These are phyloP conservation scores for Sphaerulina vaccinii DNA, from an alignment of 2,329 filamentous ascomycete species.

Conservation along the genomic window DNA sequence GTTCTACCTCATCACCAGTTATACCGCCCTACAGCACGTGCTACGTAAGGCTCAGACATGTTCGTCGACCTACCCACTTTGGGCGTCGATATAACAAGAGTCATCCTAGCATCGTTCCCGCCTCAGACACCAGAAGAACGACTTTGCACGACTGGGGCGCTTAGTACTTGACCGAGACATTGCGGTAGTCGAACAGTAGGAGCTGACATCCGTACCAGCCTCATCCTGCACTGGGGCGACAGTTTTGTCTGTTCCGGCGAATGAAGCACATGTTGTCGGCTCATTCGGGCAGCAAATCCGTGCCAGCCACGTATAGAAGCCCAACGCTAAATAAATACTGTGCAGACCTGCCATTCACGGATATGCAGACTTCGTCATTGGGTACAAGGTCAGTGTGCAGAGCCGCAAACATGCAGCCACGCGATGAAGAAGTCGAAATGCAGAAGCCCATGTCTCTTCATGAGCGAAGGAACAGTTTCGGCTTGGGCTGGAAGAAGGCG, in stretches of 20 bases:
- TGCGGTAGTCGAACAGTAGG: background rate
- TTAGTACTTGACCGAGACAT: background rate
- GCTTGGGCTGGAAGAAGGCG: conserved; percentile 6
- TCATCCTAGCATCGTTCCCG: background rate
- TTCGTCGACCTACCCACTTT: background rate
- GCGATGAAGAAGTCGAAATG: background rate
- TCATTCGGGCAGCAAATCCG: conserved; percentile 4
- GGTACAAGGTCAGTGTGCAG: background rate
- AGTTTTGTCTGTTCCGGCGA: background rate
- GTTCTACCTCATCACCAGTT: background rate
- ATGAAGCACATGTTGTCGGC: background rate
- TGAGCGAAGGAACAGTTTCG: background rate
- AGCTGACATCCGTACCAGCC: background rate
- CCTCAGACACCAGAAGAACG: background rate
- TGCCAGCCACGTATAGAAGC: conserved; percentile 12
- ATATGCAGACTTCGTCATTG: conserved; percentile 10
- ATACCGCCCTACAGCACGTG: background rate
- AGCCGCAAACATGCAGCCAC: background rate
- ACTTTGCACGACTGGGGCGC: background rate
- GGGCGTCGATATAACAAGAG: background rate
- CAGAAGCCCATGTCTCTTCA: background rate
- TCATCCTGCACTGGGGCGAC: background rate
- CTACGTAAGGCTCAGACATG: background rate
- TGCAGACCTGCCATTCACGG: background rate
- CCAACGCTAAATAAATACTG: conserved; percentile 11